Base-by-base conservation (phyloP, 2,329 filamentous ascomycete species). In the Talaromyces sp. region DNA sequence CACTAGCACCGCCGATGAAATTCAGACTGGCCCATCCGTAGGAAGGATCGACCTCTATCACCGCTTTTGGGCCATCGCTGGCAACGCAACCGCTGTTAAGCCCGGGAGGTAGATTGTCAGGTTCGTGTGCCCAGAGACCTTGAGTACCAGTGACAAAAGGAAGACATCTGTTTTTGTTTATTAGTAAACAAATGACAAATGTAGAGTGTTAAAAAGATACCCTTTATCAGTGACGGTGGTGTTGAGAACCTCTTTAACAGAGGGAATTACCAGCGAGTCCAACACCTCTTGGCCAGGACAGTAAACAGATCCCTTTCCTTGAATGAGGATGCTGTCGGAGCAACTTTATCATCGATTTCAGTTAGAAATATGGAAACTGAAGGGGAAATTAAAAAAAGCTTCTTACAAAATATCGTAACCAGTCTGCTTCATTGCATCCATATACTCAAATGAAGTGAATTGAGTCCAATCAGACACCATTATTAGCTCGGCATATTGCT, bases 261-360 rank as follows among this genome's bases (percentile, higher is more conserved):
- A 51, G 22, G 27, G 19, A 1, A 54, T 52, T 22, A 60, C 59
- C 53, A 57, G 47, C 32, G 61, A 60, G 22, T 53, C 58, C n/a
- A 63, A 52, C 55, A 61, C 58, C 4, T 39, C 36, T 49, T 60
- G 47, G 8, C 58, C 49, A 28, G 62, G 62, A 33, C 62, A 63
- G 53, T 63, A 61, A 4, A 63, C 58, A 8, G 72, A 72, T 1
- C 72, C 72, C 57, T 85, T 84, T 27, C 86, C 86, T 62, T 89
- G 88, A 57, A 88, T 77, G 11, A 88, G 72, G 15, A 89, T 74
- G 0, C 84, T 81, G 67, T 88, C 85, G 64, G 84, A 84, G 73
- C 86, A 88, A 0, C 79, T 76, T 25, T 82, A 44, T 19, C 13
- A 30, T 28, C 36, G 55, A 30, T n/a, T 13, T 6, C 5, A 49